A percentile compares a stretch with the other conserved stretches of the same genome.
Evolutionary conservation across 352 stramenopile genomes (phyloP).

Genomic region (Phytopythium helicoides): DNA sequence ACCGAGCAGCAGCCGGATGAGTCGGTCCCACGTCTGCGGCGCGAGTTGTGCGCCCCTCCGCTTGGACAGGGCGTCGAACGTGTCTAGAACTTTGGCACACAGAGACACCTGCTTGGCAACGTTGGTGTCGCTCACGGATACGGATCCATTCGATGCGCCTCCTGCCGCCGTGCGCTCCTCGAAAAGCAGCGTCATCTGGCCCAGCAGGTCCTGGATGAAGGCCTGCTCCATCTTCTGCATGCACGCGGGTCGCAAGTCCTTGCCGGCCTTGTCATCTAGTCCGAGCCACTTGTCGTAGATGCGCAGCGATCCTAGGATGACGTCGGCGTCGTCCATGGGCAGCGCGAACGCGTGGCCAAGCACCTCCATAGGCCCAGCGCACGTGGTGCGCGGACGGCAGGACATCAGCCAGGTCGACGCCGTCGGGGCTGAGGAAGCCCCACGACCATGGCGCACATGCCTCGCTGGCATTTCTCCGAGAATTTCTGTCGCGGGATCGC

Average conservation of each 20-base stretch:
- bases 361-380: conserved; percentile 83
- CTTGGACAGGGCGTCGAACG: conserved; percentile 75
- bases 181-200: conserved; percentile 87
- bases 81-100: conserved; percentile 72
- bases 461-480: conserved; percentile 83
- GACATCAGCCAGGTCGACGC: conserved; percentile 42
- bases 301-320: conserved; percentile 68
- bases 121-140: conserved; percentile 18
- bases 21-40: conserved; percentile 78
- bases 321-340: conserved; percentile 81
- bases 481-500: conserved; percentile 57
- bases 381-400: conserved; percentile 77
- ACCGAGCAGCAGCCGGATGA: conserved; percentile 78
- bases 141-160: conserved; percentile 10
- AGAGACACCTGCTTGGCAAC: conserved; percentile 71
- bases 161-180: conserved; percentile 53
- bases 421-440: conserved; percentile 57
- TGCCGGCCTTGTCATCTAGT: conserved; percentile 38
- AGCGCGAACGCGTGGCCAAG: conserved; percentile 83
- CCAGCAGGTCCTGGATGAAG: conserved; percentile 86
- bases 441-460: conserved; percentile 82
- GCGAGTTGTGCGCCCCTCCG: conserved; percentile 55
- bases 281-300: conserved; percentile 87
- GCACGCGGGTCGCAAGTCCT: conserved; percentile 57
- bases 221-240: conserved; percentile 84